Evolutionary conservation across 352 stramenopile species (phyloP).

Genomic region (Globisporangium middletonii): DNA sequence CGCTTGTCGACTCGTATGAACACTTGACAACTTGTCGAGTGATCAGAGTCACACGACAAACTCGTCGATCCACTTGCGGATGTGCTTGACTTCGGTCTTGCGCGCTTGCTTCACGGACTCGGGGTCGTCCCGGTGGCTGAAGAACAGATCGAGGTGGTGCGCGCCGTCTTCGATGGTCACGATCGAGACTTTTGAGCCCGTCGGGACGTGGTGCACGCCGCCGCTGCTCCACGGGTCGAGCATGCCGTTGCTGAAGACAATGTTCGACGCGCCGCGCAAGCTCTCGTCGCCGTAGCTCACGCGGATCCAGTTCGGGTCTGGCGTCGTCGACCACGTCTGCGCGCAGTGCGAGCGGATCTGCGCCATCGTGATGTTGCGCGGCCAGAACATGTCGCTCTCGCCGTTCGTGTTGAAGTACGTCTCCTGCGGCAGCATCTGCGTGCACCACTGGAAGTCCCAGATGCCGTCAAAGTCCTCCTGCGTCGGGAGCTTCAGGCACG

Average conservation of each 20-base stretch:
- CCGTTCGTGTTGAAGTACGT: constrained; percentile 88
- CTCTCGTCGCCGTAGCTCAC: constrained; percentile 65
- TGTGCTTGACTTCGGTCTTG: constrained; percentile 69
- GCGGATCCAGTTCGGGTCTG: constrained; percentile 70
- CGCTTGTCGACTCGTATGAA: not conserved
- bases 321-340: constrained; percentile 51
- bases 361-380: constrained; percentile 49
- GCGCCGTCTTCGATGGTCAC: constrained; percentile 73
- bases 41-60: constrained; percentile 19
- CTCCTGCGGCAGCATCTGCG: constrained; percentile 87
- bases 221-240: constrained; percentile 91
- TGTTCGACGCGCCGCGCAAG: constrained; percentile 82
- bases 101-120: constrained; percentile 65
- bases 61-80: constrained; percentile 81
- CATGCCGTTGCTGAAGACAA: constrained; percentile 94
- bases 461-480: constrained; percentile 78
- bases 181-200: constrained; percentile 51
- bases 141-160: constrained; percentile 93
- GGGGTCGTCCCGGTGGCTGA: constrained; percentile 84
- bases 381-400: constrained; percentile 91
- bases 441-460: constrained; percentile 92
- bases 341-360: constrained; percentile 61
- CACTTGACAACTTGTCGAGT: not conserved
- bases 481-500: constrained; percentile 71
- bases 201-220: constrained; percentile 65